These are phyloP conservation scores for Pterocarpus macrocarpus DNA, from an alignment of 306 rosid species.

Conservation along the genomic window DNA sequence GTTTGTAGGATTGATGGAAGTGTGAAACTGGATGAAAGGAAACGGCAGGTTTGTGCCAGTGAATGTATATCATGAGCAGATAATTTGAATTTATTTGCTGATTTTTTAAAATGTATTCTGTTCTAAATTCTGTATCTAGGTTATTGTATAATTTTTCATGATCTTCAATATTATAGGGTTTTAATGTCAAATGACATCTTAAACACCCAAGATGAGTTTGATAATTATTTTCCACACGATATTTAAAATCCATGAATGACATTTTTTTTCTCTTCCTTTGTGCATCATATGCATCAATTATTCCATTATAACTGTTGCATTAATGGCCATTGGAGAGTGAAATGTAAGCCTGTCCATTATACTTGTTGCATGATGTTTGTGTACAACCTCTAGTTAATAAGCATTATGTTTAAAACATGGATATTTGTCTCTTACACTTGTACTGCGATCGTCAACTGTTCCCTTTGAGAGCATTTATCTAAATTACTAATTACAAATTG, in stretches of 20 bases:
- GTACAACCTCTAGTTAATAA: neutral
- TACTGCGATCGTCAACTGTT: slow-evolving; percentile 2
- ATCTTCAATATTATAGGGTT: neutral
- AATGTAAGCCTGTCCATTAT: neutral
- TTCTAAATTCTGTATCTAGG: slow-evolving; percentile 1
- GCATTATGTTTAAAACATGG: neutral
- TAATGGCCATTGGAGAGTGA: neutral
- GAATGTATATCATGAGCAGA: slow-evolving; percentile 20
- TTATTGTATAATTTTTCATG: neutral
- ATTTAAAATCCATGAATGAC: neutral
- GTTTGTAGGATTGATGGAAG: slow-evolving; percentile 92
- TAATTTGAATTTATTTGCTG: neutral
- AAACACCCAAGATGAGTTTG: neutral
- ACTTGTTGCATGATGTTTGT: neutral
- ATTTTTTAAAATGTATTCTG: neutral
- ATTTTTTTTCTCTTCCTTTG: neutral
- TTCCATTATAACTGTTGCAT: slow-evolving; percentile 8
- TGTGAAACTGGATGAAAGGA: slow-evolving; percentile 84
- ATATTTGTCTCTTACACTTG: neutral
- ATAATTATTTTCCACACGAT: neutral
- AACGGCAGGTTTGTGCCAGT: slow-evolving; percentile 73
- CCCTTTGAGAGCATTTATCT: neutral
- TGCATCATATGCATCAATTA: slow-evolving; percentile 22
- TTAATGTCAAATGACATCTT: slow-evolving; percentile 1
- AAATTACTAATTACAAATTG: neutral